phyloP scores from a whole-genome alignment of 345 rosid genomes.

The Turritis glabra region DNA sequence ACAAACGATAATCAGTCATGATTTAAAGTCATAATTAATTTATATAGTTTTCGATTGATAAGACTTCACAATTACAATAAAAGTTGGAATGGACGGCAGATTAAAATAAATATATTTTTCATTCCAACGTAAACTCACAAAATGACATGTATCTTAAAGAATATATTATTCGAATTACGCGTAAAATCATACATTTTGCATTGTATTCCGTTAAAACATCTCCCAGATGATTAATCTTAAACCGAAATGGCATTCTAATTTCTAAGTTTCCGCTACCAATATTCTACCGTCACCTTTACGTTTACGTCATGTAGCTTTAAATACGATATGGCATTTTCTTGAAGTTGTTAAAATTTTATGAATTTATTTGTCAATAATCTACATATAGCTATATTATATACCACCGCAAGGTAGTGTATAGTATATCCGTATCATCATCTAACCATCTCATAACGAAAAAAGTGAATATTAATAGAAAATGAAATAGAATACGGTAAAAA shows the following conservation, averaged over 20 bases:
- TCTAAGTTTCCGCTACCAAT: not conserved
- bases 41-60: not conserved
- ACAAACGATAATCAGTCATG: not conserved
- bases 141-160: not conserved
- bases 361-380: not conserved
- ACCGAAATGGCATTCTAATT: not conserved
- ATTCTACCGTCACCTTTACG: not conserved
- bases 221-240: not conserved
- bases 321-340: conserved; percentile 5
- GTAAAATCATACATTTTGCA: not conserved
- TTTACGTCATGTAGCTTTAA: not conserved
- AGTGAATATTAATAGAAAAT: not conserved
- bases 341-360: not conserved
- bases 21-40: not conserved
- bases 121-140: not conserved
- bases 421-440: not conserved
- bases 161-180: not conserved
- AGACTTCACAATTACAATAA: not conserved
- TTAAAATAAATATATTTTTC: not conserved
- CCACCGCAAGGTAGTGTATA: conserved; percentile 1
- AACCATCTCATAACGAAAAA: not conserved
- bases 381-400: not conserved
- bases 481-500: not conserved
- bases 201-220: not conserved
- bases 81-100: not conserved